Evolutionary conservation across 768 basidiomycete species (phyloP).

Genomic region (Leccinum incarnatum): DNA sequence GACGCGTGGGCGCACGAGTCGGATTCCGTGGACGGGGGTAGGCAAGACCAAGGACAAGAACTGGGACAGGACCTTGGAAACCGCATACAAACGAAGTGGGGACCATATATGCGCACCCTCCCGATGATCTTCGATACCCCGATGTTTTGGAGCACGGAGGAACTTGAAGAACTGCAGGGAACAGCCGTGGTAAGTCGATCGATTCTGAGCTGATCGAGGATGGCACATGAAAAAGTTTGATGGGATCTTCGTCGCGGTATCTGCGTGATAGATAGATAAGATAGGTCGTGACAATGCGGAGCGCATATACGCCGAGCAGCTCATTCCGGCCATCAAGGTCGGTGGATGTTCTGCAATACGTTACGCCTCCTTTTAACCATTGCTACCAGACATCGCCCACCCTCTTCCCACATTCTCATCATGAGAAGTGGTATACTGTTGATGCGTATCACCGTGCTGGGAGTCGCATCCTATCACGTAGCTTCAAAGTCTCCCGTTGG

Average conservation of each 20-base stretch:
- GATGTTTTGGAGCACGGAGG: conserved; percentile 87
- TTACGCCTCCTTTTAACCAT: not conserved
- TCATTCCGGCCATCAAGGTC: conserved; percentile 73
- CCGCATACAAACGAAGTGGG: conserved; percentile 17
- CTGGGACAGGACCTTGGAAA: not conserved
- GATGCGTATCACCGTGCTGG: conserved; percentile 85
- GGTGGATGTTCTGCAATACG: conserved; percentile 13
- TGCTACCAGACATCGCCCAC: conserved; percentile 57
- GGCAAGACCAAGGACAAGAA: not conserved
- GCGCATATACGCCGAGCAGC: conserved; percentile 59
- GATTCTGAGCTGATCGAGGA: not conserved
- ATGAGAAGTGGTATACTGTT: conserved; percentile 56
- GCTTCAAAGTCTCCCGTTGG: conserved; percentile 79
- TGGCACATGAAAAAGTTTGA: not conserved
- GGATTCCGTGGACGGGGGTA: conserved; percentile 41
- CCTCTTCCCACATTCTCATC: conserved; percentile 59
- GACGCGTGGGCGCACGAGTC: conserved; percentile 56
- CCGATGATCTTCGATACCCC: conserved; percentile 80
- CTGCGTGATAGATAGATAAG: conserved; percentile 53
- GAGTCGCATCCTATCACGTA: conserved; percentile 87
- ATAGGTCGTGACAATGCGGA: conserved; percentile 85
- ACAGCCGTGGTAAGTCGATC: conserved; percentile 81
- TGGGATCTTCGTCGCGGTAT: not conserved
- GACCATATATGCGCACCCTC: conserved; percentile 39
- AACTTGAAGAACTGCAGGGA: conserved; percentile 72